phyloP scores from a whole-genome alignment of 2,329 filamentous ascomycete species.

The Aspergillus clavatus region DNA sequence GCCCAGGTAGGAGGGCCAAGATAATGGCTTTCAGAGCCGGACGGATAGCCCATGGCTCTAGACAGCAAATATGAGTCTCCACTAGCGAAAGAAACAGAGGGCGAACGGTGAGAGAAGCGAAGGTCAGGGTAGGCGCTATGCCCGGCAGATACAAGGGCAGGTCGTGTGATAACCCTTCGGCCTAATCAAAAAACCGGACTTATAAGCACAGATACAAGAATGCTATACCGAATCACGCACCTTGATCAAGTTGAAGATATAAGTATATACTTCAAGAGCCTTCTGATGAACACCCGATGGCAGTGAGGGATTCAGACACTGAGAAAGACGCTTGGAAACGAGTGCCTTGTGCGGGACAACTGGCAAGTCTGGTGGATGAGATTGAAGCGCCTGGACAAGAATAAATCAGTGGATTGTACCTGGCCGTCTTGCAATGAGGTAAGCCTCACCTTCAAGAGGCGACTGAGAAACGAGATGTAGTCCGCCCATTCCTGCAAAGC shows the following conservation, averaged over 20 bases:
- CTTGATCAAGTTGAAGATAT: conserved; percentile 82
- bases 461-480: conserved; percentile 94
- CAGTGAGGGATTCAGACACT: conserved; percentile 88
- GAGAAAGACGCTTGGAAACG: conserved; percentile 85
- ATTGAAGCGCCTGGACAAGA: conserved; percentile 69
- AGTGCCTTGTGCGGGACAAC: conserved; percentile 74
- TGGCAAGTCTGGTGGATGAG: conserved; percentile 66
- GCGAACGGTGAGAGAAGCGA: conserved; percentile 87
- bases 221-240: conserved; percentile 37
- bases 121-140: conserved; percentile 81
- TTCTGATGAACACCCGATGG: conserved; percentile 98
- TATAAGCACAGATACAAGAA: conserved; percentile 10
- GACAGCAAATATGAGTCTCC: conserved; percentile 69
- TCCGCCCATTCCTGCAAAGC: conserved; percentile 97
- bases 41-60: conserved; percentile 67
- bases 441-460: conserved; percentile 70
- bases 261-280: conserved; percentile 85
- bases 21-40: conserved; percentile 89
- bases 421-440: neutral
- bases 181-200: conserved; percentile 29
- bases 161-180: conserved; percentile 73
- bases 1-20: conserved; percentile 78
- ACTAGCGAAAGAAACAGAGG: conserved; percentile 79
- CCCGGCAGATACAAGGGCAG: conserved; percentile 86
- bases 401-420: conserved; percentile 1